Evolutionary conservation across 257 asterid genomes (phyloP), one percentile per base, ranked within the genome.

Genomic region (Primulina tabacum): DNA sequence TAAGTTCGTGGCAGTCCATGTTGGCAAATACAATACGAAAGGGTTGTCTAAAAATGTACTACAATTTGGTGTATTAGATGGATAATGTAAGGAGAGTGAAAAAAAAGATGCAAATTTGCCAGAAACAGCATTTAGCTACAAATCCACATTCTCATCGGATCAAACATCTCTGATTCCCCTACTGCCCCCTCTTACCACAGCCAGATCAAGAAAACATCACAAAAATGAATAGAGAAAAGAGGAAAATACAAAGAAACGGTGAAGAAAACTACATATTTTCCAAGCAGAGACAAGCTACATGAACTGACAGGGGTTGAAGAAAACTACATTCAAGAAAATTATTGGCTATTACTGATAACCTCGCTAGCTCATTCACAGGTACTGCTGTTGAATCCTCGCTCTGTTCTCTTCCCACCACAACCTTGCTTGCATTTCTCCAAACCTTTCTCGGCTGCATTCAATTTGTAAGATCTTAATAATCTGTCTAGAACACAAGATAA

Each of bases 401-500:
- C 82, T 77, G 74, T 84, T 81, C 43, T 72, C 86, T 75, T 84
- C 89, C 89, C 89, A 84, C 89, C 89, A 84, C 77, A 73, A 59
- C 77, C 86, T 84, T 37, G 89, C 89, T 62, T 81, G 89, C 83
- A 71, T 79, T 79, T 84, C 89, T 50, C 84, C 86, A 9, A 84
- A 84, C 70, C n/a, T 79, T 75, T 84, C 89, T 60, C 89, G 89
- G 76, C 89, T 84, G 84, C 79, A 76, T 18, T 37, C 58, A 14
- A 43, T 14, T n/a, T 12, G 17, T 43, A 43, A 43, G 7, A 14
- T 43, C 55, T 43, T 12, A 12, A 43, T 43, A 12, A 43, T 2
- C 16, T 43, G 55, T 43, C n/a, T 14, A 43, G 6, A 18, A 43
- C 55, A 43, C 55, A 0, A 43, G 18, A 43, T 43, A 12, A 10